These are phyloP conservation scores for Cercospora sp. DNA, from an alignment of 2,329 filamentous ascomycete genomes.

Conservation along the genomic window DNA sequence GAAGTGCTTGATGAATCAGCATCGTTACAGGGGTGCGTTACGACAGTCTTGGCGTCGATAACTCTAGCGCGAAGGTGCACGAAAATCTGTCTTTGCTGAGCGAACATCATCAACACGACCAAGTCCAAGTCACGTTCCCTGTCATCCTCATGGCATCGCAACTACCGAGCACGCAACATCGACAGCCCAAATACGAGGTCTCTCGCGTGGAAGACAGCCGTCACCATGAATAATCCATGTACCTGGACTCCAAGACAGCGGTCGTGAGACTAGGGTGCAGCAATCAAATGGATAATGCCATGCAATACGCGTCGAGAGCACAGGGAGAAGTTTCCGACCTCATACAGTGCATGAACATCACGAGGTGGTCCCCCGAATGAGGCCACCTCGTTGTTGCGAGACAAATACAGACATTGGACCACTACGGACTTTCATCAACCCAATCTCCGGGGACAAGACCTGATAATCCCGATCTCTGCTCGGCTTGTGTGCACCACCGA, in stretches of 20 bases:
- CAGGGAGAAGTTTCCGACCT: background rate
- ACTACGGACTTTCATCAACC: background rate
- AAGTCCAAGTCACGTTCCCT: background rate
- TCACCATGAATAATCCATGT: background rate
- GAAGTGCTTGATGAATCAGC: background rate
- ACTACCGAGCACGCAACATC: conserved; percentile 1
- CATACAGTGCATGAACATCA: background rate
- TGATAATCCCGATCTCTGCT: background rate
- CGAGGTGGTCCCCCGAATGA: background rate
- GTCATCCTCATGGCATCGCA: background rate
- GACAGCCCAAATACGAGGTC: background rate
- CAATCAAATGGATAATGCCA: background rate
- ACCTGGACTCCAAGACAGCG: background rate
- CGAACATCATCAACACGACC: background rate
- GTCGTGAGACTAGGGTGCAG: background rate
- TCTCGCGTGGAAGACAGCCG: background rate
- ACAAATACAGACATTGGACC: background rate
- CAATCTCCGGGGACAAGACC: background rate
- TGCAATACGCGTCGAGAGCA: background rate
- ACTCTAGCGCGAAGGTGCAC: background rate
- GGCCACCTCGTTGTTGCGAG: background rate
- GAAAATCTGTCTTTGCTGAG: background rate
- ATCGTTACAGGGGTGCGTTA: background rate
- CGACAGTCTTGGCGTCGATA: background rate
- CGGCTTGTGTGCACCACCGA: background rate